Conservation (phyloP, 345 rosid species). For the Eucalyptus regnans region DNA sequence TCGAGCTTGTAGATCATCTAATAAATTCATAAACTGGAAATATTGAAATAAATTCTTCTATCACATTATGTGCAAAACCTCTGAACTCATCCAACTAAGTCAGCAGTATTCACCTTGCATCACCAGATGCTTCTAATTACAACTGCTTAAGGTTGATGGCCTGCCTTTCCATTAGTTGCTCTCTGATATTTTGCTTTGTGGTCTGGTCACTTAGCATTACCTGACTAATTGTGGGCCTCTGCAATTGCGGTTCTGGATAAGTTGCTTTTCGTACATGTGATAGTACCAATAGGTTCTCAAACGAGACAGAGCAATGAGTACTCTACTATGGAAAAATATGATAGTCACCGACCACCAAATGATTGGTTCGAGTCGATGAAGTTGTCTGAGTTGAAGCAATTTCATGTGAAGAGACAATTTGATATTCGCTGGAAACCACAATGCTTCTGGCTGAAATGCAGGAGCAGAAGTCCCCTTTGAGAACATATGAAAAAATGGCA, state of each 20-base stretch:
- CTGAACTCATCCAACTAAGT: not conserved
- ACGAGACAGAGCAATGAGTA: not conserved
- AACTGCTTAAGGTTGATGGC: not conserved
- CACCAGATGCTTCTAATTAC: not conserved
- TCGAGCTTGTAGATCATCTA: slow-evolving; percentile 18
- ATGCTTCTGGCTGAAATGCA: slow-evolving; percentile 52
- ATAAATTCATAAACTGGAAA: not conserved
- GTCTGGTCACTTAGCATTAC: not conserved
- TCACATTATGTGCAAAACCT: not conserved
- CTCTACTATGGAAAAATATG: not conserved
- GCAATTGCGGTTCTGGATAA: not conserved
- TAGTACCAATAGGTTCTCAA: not conserved
- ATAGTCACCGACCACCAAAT: slow-evolving; percentile 19
- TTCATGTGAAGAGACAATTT: slow-evolving; percentile 55
- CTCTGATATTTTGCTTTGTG: not conserved
- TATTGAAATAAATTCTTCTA: not conserved
- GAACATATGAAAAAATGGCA: slow-evolving; percentile 55
- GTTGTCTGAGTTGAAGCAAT: slow-evolving; percentile 65
- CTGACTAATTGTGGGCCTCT: not conserved
- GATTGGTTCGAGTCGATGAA: slow-evolving; percentile 40
- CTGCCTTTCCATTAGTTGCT: not conserved
- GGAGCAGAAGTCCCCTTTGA: slow-evolving; percentile 49
- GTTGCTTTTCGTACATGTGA: not conserved
- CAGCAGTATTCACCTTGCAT: not conserved
- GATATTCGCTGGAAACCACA: slow-evolving; percentile 44